These are phyloP conservation scores for Penicillium sp. DNA, from an alignment of 2,329 filamentous ascomycete genomes.

Conservation along the genomic window DNA sequence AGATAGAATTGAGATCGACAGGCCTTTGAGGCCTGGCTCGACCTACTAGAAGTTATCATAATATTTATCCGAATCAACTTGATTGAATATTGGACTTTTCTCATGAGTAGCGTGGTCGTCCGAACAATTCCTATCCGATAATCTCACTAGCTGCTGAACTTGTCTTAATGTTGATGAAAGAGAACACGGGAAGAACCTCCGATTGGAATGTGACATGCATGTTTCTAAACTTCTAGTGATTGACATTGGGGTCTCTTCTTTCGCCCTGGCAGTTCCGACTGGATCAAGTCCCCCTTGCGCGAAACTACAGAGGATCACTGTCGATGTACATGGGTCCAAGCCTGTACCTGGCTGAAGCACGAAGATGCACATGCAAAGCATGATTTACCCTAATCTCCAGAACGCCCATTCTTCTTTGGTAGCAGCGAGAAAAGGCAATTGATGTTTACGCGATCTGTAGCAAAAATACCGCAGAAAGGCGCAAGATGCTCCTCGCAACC, in stretches of 20 bases:
- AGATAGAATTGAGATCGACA: background rate
- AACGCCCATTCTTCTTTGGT: background rate
- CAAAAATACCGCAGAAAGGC: slow-evolving; percentile 3
- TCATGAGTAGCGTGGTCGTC: too few relatives aligned
- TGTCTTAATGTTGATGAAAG: background rate
- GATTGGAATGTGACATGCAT: slow-evolving; percentile 15
- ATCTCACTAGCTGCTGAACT: too few relatives aligned
- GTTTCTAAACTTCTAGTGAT: background rate
- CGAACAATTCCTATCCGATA: too few relatives aligned
- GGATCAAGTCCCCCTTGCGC: slow-evolving; percentile 11
- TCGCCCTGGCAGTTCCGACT: background rate
- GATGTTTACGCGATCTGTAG: background rate
- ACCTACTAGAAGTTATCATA: background rate
- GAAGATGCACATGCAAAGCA: background rate
- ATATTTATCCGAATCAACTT: background rate
- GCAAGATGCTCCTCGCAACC: background rate
- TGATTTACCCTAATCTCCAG: background rate
- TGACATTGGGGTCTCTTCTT: background rate
- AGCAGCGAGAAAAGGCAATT: background rate
- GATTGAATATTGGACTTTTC: too few relatives aligned
- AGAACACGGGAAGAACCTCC: background rate
- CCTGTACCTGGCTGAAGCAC: background rate
- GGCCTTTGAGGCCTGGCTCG: background rate
- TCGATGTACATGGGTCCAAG: background rate
- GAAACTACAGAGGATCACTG: background rate